Evolutionary conservation across 371 early-diverging fungal species (phyloP).

Genomic region (Mortierella sp.): DNA sequence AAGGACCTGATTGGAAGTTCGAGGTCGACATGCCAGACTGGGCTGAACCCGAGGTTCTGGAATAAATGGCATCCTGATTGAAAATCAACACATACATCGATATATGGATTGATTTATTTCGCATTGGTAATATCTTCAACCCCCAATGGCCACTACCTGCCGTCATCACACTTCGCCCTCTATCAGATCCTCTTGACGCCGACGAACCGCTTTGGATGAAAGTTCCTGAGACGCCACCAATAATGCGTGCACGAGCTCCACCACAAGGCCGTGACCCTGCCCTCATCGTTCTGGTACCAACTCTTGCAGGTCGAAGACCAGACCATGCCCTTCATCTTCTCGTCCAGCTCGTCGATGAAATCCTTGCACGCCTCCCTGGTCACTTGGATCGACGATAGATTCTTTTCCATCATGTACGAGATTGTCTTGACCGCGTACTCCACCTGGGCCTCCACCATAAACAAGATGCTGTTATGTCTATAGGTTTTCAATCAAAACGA

Average conservation of each 20-base stretch:
- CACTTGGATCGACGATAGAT: conserved; percentile 34
- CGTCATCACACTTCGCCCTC: not conserved
- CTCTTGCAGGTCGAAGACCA: conserved; percentile 33
- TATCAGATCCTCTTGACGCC: conserved; percentile 12
- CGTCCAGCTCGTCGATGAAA: conserved; percentile 30
- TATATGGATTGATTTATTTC: not conserved
- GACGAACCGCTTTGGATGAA: conserved; percentile 24
- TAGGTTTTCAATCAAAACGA: not conserved
- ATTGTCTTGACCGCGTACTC: conserved; percentile 30
- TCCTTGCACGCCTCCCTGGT: conserved; percentile 27
- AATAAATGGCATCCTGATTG: conserved; percentile 6
- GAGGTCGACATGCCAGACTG: conserved; percentile 57
- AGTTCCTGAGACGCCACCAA: conserved; percentile 25
- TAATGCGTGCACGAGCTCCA: conserved; percentile 23
- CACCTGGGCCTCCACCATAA: conserved; percentile 37
- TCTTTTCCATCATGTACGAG: conserved; percentile 26
- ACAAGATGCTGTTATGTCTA: conserved; percentile 33
- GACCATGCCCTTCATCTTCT: conserved; percentile 54
- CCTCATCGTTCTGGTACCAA: conserved; percentile 36
- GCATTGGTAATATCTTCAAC: not conserved
- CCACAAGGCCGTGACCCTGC: conserved; percentile 33
- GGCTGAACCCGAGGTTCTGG: conserved; percentile 33
- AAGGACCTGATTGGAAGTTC: conserved; percentile 56
- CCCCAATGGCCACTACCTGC: not conserved
- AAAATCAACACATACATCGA: not conserved